Evolutionary conservation across 164 flowering plant genomes (phyloP), one percentile per base, ranked within the genome.

Genomic region (Buxus sempervirens): DNA sequence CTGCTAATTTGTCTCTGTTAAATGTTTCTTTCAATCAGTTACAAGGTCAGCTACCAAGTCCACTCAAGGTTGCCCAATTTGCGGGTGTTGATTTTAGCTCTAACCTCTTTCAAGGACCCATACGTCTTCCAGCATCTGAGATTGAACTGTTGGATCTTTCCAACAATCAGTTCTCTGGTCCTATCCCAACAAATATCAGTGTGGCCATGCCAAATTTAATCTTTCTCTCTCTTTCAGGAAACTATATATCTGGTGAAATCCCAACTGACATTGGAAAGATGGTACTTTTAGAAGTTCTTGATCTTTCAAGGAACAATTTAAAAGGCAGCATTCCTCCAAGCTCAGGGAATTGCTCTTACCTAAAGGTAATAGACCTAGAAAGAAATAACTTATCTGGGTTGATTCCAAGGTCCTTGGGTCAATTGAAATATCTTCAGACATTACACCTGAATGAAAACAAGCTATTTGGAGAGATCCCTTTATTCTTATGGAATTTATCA

Each of bases 221-320:
- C 49, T 76, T 82, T 48, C 72, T 87, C 7, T 77, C 84, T 26
- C 75, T 85, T n/a, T n/a, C n/a, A n/a, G n/a, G n/a, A n/a, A n/a
- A n/a, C n/a, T n/a, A n/a, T n/a, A n/a, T n/a, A n/a, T 67, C 71
- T 82, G 84, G 86, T 9, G 49, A 54, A 54, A 81, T 88, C 62
- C 87, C 90, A 32, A 27, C 22, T 24, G 65, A 80, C 38, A 67
- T 84, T 49, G 83, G 84, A 23, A 20, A 63, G 0, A 73, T 77
- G 80, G 14, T 16, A 0, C 24, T 15, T 9, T 69, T 84, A 21
- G 49, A 67, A 25, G 81, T 78, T 32, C 68, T 87, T 36, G 80
- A 82, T 75, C 81, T 85, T 18, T 82, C 88, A 5, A 21, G n/a
- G n/a, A n/a, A n/a, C n/a, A n/a, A n/a, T n/a, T n/a, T n/a, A n/a